Base-by-base conservation (phyloP, 495 filamentous ascomycete species). In the Gamarada debralockiae region DNA sequence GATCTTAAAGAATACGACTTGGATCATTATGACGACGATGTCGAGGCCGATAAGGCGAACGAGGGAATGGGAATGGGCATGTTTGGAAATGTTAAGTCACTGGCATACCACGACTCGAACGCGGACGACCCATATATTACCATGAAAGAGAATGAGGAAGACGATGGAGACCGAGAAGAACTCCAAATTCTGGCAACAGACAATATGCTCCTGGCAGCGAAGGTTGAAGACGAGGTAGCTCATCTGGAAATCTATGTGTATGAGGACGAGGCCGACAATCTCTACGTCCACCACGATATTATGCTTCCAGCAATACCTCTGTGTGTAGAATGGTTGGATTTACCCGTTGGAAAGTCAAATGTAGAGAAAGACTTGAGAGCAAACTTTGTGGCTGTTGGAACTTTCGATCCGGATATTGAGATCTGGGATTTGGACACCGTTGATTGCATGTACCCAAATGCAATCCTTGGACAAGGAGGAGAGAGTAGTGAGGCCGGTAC, bases 251-350 rank as follows among this genome's bases (percentile, higher is more conserved):
- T 97, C 39, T 97, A 97, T 66, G 90, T 98, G 24, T 98, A 98
- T 68, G 95, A 98, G 69, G 95, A 97, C 62, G 72, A 66, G 50
- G 90, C 83, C 9, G 93, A 95, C 64, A 97, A 99, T 68, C 83
- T 99, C 33, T 99, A 97, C 67, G 92, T 97, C 9, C 93, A 99
- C 73, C 95, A 99, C 74, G 93, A 99, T 64, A 95, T 99, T 60
- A 97, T 99, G 93, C 82, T 99, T 36, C 93, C 93, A 15, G 92
- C 92, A 25, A 95, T 97, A 68, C 93, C 93, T 2, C 81, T 99
- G 13, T 92, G 89, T 65, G 76, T 96, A 31, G 93, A 99, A 72
- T 99, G 93, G 93, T 71, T 99, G 17, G 86, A 96, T 66, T 71
- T 95, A 27, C 84, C 91, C 37, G 89, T 95, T 27, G 85, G 87